Evolutionary conservation across 1,284 basidiomycete genomes (phyloP).

Genomic region (Peniophora sp.): DNA sequence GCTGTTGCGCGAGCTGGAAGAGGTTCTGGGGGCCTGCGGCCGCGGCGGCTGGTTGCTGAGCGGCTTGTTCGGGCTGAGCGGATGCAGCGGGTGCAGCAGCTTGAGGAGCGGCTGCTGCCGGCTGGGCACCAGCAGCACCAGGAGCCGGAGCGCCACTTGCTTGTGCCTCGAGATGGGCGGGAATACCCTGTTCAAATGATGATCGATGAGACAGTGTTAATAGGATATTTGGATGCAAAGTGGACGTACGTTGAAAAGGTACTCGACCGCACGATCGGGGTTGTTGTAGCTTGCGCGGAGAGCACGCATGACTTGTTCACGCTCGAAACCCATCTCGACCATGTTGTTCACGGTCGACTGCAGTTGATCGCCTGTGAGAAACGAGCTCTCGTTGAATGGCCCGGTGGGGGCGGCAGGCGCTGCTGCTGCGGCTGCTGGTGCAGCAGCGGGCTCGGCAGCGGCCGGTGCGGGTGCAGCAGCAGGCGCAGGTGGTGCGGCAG

Average conservation of each 20-base stretch:
- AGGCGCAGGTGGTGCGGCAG: slow-evolving; percentile 19
- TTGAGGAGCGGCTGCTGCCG: slow-evolving; percentile 24
- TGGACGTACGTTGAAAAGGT: slow-evolving; percentile 82
- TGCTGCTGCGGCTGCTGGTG: slow-evolving; percentile 28
- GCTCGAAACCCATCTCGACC: slow-evolving; percentile 92
- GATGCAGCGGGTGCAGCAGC: slow-evolving; percentile 22
- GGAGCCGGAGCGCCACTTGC: slow-evolving; percentile 24
- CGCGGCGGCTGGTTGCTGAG: slow-evolving; percentile 22
- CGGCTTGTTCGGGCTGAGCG: slow-evolving; percentile 24
- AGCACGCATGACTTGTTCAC: slow-evolving; percentile 81
- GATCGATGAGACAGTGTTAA: slow-evolving; percentile 5
- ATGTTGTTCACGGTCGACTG: slow-evolving; percentile 77
- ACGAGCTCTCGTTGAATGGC: slow-evolving; percentile 35
- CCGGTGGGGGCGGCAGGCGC: slow-evolving; percentile 33
- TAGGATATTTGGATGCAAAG: neutral
- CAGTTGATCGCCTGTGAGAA: slow-evolving; percentile 71
- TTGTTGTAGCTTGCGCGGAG: slow-evolving; percentile 96
- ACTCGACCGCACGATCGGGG: slow-evolving; percentile 96
- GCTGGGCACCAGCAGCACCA: slow-evolving; percentile 25
- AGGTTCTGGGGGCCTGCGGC: slow-evolving; percentile 80
- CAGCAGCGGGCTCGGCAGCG: slow-evolving; percentile 24
- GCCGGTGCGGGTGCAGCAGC: slow-evolving; percentile 21
- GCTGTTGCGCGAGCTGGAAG: slow-evolving; percentile 65
- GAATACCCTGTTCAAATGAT: slow-evolving; percentile 85
- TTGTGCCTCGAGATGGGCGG: slow-evolving; percentile 57